phyloP scores from a whole-genome alignment of 208 protist genomes.

The Leishmania lainsoni region DNA sequence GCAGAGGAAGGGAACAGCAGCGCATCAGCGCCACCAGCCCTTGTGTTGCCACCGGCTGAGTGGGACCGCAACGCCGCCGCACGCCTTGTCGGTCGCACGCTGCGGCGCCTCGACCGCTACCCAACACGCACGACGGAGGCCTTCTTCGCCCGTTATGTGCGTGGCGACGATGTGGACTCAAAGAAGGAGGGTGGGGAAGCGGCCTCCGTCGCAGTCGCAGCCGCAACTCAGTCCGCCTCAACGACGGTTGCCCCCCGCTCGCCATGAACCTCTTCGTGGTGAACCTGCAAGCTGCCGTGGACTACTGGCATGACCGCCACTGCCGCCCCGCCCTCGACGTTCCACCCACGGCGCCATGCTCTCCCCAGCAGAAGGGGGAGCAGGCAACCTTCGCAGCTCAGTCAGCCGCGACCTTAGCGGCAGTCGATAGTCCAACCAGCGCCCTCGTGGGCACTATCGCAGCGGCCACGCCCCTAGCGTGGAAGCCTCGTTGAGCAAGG shows the following conservation, averaged over 20 bases:
- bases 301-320: constrained; percentile 6
- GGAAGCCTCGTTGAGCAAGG: neutral
- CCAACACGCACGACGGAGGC: constrained; percentile 55
- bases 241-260: constrained; percentile 34
- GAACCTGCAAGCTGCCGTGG: constrained; percentile 31
- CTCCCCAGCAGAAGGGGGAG: neutral
- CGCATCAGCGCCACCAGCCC: neutral
- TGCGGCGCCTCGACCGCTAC: constrained; percentile 57
- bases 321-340: neutral
- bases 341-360: neutral
- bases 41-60: constrained; percentile 1
- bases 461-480: neutral
- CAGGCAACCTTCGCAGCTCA: neutral
- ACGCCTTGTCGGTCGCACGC: constrained; percentile 59
- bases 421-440: neutral
- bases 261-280: constrained; percentile 37
- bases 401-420: neutral
- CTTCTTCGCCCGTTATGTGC: constrained; percentile 47
- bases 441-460: neutral
- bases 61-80: constrained; percentile 24
- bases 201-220: neutral
- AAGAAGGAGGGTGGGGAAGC: neutral
- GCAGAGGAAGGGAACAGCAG: neutral
- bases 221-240: neutral
- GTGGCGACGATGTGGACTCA: constrained; percentile 7